A percentile compares a stretch with the other conserved stretches of the same genome.
phyloP scores from a whole-genome alignment of 1,139 yeast species.

The Wickerhamiella infanticola region DNA sequence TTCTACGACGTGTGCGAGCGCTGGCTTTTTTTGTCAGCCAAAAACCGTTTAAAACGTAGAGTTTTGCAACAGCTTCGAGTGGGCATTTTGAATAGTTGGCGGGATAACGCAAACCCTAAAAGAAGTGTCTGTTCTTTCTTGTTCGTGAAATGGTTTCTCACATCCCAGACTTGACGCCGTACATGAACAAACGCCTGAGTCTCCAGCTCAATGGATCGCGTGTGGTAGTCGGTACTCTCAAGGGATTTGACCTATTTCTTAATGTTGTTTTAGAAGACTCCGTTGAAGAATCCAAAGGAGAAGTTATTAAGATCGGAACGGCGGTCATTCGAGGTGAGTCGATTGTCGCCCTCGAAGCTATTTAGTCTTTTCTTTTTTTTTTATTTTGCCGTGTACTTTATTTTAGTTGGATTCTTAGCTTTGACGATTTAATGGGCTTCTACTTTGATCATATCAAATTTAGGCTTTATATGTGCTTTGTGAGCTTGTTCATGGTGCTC shows the following conservation, averaged over 20 bases:
- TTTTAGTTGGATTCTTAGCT: not conserved
- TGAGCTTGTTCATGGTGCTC: too few relatives aligned
- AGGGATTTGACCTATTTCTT: constrained; percentile 69
- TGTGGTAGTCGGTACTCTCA: constrained; percentile 51
- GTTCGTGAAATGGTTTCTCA: not conserved
- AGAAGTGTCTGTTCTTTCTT: not conserved
- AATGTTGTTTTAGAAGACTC: constrained; percentile 66
- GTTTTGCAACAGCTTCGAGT: too few relatives aligned
- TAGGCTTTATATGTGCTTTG: too few relatives aligned
- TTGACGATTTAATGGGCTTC: not conserved
- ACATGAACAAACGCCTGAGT: constrained; percentile 58
- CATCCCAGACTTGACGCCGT: constrained; percentile 27
- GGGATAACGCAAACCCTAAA: too few relatives aligned
- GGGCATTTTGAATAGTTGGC: too few relatives aligned
- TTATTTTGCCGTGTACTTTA: not conserved
- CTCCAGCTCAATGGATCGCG: constrained; percentile 64
- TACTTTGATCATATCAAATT: not conserved
- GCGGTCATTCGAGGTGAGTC: constrained; percentile 32
- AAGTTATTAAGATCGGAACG: constrained; percentile 40
- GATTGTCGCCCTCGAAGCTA: constrained; percentile 26
- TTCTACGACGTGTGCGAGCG: not conserved
- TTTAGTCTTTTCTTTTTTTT: not conserved
- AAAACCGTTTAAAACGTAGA: not conserved
- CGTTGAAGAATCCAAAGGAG: constrained; percentile 43
- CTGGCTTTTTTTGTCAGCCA: not conserved